These are phyloP conservation scores for Ophiosphaerella narmari DNA, from an alignment of 2,329 filamentous ascomycete species.

Conservation along the genomic window DNA sequence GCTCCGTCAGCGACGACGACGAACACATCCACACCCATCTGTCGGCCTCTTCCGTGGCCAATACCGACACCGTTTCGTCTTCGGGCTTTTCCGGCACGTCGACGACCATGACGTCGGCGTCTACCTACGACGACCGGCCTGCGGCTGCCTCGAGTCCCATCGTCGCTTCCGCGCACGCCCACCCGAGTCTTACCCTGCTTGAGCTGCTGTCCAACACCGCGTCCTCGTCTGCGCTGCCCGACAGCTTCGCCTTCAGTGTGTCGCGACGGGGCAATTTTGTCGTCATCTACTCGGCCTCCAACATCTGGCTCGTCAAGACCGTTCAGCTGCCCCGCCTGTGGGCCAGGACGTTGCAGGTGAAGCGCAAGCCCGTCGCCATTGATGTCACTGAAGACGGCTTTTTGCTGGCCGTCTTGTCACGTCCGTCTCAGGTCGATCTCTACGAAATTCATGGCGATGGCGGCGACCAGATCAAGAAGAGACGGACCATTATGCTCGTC, in stretches of 20 bases:
- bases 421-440: slow-evolving; percentile 82
- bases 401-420: slow-evolving; percentile 77
- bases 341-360: slow-evolving; percentile 43
- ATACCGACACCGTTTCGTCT: slow-evolving; percentile 35
- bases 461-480: slow-evolving; percentile 63
- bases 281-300: slow-evolving; percentile 44
- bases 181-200: slow-evolving; percentile 41
- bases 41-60: slow-evolving; percentile 37
- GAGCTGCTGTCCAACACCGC: slow-evolving; percentile 46
- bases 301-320: slow-evolving; percentile 46
- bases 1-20: slow-evolving; percentile 31
- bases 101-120: slow-evolving; percentile 42
- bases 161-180: slow-evolving; percentile 31
- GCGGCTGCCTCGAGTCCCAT: slow-evolving; percentile 16
- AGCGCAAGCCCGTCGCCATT: slow-evolving; percentile 58
- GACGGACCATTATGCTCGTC: slow-evolving; percentile 76
- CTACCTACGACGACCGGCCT: slow-evolving; percentile 33
- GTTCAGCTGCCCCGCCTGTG: slow-evolving; percentile 42
- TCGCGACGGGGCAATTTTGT: slow-evolving; percentile 44
- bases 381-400: slow-evolving; percentile 80
- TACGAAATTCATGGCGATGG: slow-evolving; percentile 65
- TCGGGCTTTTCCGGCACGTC: slow-evolving; percentile 34
- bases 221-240: slow-evolving; percentile 45
- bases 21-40: slow-evolving; percentile 29
- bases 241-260: slow-evolving; percentile 44